phyloP scores from a whole-genome alignment of 1,284 basidiomycete genomes.

The Takashimella tepidaria region DNA sequence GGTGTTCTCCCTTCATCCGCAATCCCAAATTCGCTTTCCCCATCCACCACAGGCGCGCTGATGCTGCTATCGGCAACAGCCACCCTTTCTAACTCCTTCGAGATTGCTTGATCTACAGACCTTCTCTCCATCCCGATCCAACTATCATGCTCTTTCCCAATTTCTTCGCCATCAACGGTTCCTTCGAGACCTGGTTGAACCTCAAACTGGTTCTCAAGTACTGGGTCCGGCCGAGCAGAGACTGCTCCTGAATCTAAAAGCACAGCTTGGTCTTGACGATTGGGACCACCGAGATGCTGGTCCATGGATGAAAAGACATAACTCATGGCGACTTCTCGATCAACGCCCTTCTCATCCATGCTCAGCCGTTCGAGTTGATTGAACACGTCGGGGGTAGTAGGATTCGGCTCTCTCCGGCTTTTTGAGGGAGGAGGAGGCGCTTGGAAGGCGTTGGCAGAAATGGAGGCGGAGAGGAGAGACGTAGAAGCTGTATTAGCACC shows the following conservation, averaged over 20 bases:
- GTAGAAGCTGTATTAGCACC: background rate
- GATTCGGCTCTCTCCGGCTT: background rate
- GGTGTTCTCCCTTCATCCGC: constrained; percentile 20
- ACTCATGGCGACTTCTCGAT: constrained; percentile 39
- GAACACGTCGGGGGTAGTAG: background rate
- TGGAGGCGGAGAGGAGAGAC: constrained; percentile 34
- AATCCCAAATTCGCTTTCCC: constrained; percentile 13
- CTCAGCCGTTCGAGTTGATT: background rate
- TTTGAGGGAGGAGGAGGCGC: constrained; percentile 20
- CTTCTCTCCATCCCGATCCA: constrained; percentile 34
- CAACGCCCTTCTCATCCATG: constrained; percentile 19
- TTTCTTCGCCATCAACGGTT: constrained; percentile 6
- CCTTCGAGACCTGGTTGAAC: constrained; percentile 6
- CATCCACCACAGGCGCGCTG: constrained; percentile 3
- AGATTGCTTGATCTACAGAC: background rate
- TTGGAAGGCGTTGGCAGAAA: constrained; percentile 34
- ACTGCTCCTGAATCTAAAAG: background rate
- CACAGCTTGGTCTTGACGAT: background rate
- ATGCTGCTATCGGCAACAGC: constrained; percentile 1
- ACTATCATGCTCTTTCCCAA: constrained; percentile 30
- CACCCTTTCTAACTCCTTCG: constrained; percentile 13
- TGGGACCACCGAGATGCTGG: constrained; percentile 14
- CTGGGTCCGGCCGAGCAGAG: background rate
- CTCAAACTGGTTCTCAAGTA: constrained; percentile 4
- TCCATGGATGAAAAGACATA: constrained; percentile 33